Base-by-base conservation (phyloP, 2,329 filamentous ascomycete species). In the Curvularia spicifera region DNA sequence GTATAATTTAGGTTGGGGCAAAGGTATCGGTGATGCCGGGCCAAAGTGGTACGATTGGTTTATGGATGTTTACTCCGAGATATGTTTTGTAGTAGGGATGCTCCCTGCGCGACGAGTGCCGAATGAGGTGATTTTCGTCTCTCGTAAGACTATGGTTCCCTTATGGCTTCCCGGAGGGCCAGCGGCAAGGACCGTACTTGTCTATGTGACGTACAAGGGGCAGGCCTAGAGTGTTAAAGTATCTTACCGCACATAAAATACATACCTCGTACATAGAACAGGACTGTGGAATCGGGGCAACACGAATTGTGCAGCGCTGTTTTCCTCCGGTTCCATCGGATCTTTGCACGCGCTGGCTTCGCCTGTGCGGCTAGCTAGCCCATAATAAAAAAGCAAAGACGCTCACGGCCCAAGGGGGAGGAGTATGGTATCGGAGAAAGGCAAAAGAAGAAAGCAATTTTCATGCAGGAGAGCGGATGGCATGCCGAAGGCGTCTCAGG, bases 391-490 rank as follows among this genome's bases (percentile, higher is more conserved):
- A 37, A 35, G 45, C 3, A 40, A 50, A n/a, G 8, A 10, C 10
- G 22, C 5, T 3, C 5, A 43, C 22, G 22, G 40, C 40, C 40
- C 4, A 43, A 43, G 22, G 40, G 24, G 24, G 40, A 5, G 39
- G 4, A 42, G 37, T 18, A 42, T 3, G 20, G n/a, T n/a, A 20
- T 20, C 12, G 37, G 24, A 40, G 39, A 44, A 37, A 42, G 45
- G 35, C 31, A 37, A 15, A 55, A 46, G 28, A 28, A 37, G 35
- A 37, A 37, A 6, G 35, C 3, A 7, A 8, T 37, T 37, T 18
- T n/a, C 18, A 54, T 54, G 56, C 56, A 45, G 51, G 56, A 54
- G 48, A 57, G 51, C 56, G 39, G 45, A 50, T 31, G 56, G 56
- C 45, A 31, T 45, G 45, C 49, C 45, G 15, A 45, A 51, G 37